Base-by-base conservation (phyloP, 2,329 filamentous ascomycete species). In the Juglanconis sp. region DNA sequence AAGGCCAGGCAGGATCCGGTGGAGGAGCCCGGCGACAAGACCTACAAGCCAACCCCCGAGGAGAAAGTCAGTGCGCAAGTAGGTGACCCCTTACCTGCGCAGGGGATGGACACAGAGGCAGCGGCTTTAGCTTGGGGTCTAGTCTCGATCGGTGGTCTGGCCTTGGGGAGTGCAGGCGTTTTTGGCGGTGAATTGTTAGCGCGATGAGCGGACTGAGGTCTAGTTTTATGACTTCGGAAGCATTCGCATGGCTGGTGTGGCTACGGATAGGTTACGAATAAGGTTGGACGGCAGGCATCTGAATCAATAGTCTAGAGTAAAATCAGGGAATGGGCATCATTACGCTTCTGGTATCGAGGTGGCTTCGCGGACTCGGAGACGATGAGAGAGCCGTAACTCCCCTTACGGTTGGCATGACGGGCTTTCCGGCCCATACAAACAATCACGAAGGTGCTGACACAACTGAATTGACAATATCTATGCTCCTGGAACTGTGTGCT, bases 101-200 rank as follows among this genome's bases (percentile, higher is more conserved):
- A 71, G 10, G 77, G 76, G 10, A 67, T 76, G 36, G 79, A 81
- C 62, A 77, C 77, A 76, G 80, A 83, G 63, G 70, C 76, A 9
- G 76, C 76, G 2, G 75, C 79, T 6, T 68, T 82, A 31, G 70
- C 74, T 4, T 82, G 79, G 79, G 78, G 77, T 2, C 64, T 82
- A 51, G 73, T 74, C 11, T 73, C 72, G 15, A 56, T 79, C 13
- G 76, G 75, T 1, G 80, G 80, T 1, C 66, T 82, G 31, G 79
- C 78, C 3, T 68, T 72, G 46, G 79, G 77, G 9, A 75, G 72
- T 60, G 74, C 78, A 13, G 77, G 76, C 11, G 77, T 81, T 3
- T 78, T 77, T 66, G 80, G 79, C 3, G 79, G 72, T 1, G 79
- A 82, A 70, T 79, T 75, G 56, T 67, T 76, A 60, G 72, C 76